Evolutionary conservation across 2,329 filamentous ascomycete species (phyloP).

Genomic region (Orbilia quercus): DNA sequence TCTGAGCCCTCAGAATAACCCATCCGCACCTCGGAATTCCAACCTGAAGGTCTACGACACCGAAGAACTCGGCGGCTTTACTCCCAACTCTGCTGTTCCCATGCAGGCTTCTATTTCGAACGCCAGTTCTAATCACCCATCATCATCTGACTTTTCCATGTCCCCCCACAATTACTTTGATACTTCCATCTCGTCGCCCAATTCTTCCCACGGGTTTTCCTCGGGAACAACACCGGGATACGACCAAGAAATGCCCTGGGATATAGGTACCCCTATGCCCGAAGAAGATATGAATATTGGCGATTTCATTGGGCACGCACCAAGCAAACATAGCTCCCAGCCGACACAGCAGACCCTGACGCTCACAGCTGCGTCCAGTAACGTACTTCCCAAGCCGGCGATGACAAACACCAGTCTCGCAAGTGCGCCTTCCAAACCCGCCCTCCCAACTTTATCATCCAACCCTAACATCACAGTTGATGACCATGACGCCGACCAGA

Average conservation of each 20-base stretch:
- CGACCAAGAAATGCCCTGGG: conserved; percentile 50
- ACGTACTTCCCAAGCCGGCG: conserved; percentile 44
- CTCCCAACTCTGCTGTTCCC: conserved; percentile 51
- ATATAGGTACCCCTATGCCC: conserved; percentile 49
- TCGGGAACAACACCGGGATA: conserved; percentile 52
- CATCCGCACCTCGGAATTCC: conserved; percentile 40
- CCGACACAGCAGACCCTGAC: conserved; percentile 21
- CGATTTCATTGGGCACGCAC: conserved; percentile 29
- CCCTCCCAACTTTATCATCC: conserved; percentile 17
- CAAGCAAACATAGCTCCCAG: conserved; percentile 27
- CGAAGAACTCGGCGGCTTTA: conserved; percentile 52
- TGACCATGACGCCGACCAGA: conserved; percentile 50
- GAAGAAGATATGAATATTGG: conserved; percentile 46
- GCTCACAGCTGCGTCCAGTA: conserved; percentile 11
- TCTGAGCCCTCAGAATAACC: conserved; percentile 34
- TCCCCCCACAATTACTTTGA: conserved; percentile 51
- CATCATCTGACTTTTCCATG: conserved; percentile 55
- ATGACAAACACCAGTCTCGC: conserved; percentile 43
- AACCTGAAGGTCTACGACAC: conserved; percentile 41
- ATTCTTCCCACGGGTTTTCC: conserved; percentile 50
- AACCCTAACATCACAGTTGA: conserved; percentile 53
- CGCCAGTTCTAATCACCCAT: conserved; percentile 46
- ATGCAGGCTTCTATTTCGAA: conserved; percentile 54
- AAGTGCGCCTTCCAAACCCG: conserved; percentile 7
- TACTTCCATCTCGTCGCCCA: conserved; percentile 45